Percentiles rank a stretch among this genome's conserved stretches.
Conservation (phyloP, 2,329 filamentous ascomycete species). For the Diplodia corticola region DNA sequence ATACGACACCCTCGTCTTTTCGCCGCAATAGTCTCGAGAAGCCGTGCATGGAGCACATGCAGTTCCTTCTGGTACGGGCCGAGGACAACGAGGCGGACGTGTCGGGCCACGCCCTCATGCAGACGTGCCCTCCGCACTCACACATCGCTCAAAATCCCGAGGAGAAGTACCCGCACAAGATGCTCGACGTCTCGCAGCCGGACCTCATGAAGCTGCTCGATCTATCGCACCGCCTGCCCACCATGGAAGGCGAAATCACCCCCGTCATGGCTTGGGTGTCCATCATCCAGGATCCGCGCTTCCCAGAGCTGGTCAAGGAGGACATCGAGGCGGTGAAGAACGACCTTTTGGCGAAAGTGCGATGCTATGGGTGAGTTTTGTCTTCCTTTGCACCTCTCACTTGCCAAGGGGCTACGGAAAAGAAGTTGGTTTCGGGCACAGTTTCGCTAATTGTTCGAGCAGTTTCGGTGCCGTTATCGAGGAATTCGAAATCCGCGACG, state of each 20-base stretch:
- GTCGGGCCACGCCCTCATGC: constrained; percentile 92
- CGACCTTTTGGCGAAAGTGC: constrained; percentile 75
- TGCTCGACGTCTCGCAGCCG: constrained; percentile 69
- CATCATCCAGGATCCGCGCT: constrained; percentile 64
- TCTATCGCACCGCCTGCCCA: constrained; percentile 76
- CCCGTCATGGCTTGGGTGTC: constrained; percentile 94
- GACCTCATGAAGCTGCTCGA: constrained; percentile 82
- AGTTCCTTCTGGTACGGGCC: constrained; percentile 67
- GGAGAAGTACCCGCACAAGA: constrained; percentile 65
- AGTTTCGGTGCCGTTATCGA: constrained; percentile 70
- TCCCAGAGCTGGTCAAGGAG: constrained; percentile 61
- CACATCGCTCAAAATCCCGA: constrained; percentile 58
- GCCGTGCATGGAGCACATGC: constrained; percentile 89
- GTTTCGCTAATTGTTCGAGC: not conserved
- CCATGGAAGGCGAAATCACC: constrained; percentile 82
- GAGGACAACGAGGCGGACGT: constrained; percentile 59
- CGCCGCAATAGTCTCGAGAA: constrained; percentile 69
- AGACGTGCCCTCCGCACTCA: constrained; percentile 75
- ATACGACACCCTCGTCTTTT: constrained; percentile 11
- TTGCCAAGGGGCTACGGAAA: not conserved
- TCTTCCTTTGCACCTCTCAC: not conserved
- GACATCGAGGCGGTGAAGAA: constrained; percentile 73
- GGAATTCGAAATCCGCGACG: constrained; percentile 75
- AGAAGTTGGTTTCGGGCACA: not conserved
- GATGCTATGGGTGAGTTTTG: constrained; percentile 83